These are phyloP conservation scores for Mycena venus DNA, from an alignment of 768 basidiomycete genomes.

Conservation along the genomic window DNA sequence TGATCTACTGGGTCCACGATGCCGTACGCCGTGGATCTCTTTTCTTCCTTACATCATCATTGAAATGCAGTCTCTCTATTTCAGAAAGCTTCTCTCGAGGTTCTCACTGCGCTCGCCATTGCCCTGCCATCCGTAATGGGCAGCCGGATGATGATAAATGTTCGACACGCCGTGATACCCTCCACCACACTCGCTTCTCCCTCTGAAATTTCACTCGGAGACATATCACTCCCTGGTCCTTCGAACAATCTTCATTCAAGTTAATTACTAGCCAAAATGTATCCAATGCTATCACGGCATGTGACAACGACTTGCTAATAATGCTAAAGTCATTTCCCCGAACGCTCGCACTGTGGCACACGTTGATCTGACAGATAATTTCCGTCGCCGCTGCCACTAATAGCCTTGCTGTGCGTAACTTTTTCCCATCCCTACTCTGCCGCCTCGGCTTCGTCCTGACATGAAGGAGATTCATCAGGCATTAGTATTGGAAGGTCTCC, in stretches of 20 bases:
- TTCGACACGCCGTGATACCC: slow-evolving; percentile 17
- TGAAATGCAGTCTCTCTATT: slow-evolving; percentile 4
- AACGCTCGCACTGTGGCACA: not conserved
- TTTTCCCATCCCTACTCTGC: not conserved
- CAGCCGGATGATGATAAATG: slow-evolving; percentile 36
- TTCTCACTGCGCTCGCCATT: slow-evolving; percentile 27
- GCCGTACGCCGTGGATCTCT: not conserved
- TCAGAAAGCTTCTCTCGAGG: slow-evolving; percentile 30
- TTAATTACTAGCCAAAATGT: not conserved
- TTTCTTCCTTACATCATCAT: not conserved
- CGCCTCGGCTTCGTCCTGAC: not conserved
- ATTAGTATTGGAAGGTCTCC: too few species aligned
- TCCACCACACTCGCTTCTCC: not conserved
- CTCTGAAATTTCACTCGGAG: slow-evolving; percentile 2
- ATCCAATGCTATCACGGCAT: not conserved
- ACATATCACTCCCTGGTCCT: not conserved
- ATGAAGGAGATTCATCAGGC: not conserved
- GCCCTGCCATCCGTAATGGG: slow-evolving; percentile 34
- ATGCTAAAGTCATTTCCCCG: not conserved
- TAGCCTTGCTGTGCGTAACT: too few species aligned
- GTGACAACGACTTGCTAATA: not conserved
- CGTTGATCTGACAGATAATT: not conserved
- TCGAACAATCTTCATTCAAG: not conserved
- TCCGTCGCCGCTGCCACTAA: too few species aligned
- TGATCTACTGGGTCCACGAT: not conserved